Conservation (phyloP, 768 basidiomycete species). For the Tricholoma sp. region DNA sequence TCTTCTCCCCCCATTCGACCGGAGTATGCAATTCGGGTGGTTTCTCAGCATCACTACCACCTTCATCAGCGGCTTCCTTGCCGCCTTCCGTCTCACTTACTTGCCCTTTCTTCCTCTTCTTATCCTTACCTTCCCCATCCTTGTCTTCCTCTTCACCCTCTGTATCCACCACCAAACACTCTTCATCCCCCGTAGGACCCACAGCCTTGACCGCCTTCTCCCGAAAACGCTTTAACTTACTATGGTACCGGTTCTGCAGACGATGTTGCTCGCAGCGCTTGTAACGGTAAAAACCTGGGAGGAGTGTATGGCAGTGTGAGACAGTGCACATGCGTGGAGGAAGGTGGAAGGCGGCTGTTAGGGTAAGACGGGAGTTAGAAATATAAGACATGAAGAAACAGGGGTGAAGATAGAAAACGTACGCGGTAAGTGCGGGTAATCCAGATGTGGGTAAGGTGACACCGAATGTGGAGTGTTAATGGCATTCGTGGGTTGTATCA, state of each 20-base stretch:
- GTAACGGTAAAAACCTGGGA: slow-evolving; percentile 42
- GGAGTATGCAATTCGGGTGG: background rate
- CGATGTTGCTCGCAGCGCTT: slow-evolving; percentile 54
- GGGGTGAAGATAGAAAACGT: background rate
- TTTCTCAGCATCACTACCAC: background rate
- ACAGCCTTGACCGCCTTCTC: slow-evolving; percentile 37
- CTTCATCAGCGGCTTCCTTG: background rate
- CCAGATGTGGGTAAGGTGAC: background rate
- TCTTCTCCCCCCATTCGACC: background rate
- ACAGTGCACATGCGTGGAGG: slow-evolving; percentile 51
- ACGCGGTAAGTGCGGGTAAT: background rate
- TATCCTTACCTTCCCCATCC: background rate
- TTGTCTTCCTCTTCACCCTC: background rate
- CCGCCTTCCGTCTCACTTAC: background rate
- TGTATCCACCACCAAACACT: background rate
- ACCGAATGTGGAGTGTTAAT: background rate
- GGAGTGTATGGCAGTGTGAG: slow-evolving; percentile 49
- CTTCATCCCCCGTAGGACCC: background rate
- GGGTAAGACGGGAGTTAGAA: slow-evolving; percentile 2
- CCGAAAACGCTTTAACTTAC: slow-evolving; percentile 44
- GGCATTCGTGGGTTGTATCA: background rate
- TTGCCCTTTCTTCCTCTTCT: background rate
- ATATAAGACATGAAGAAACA: background rate
- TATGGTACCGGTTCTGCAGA: slow-evolving; percentile 50
- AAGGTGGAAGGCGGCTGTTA: slow-evolving; percentile 14